Base-by-base conservation (phyloP, 2,329 filamentous ascomycete genomes). In the Paecilomyces variotii region DNA sequence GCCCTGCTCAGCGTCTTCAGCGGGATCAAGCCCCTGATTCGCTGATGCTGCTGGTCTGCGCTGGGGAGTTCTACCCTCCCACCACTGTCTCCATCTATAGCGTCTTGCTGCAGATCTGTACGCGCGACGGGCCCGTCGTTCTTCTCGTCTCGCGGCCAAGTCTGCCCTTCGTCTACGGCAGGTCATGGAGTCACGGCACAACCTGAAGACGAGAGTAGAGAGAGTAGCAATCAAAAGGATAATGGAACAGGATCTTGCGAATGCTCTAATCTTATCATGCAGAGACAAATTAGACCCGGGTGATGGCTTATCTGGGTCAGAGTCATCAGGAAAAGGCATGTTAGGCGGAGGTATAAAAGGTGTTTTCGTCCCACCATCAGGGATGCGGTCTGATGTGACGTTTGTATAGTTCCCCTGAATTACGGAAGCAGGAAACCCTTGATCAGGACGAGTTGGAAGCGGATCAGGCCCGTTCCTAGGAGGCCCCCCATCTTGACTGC, bases 81-180 rank as follows among this genome's bases (percentile, higher is more conserved):
- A 83, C 74, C 79, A 82, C 56, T 78, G 75, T 34, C 75, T 73
- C 74, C 80, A 78, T 49, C 77, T 74, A 53, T 82, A 79, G 30
- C 78, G 72, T 25, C 80, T 76, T 24, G 82, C 82, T 30, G 82
- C 81, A 32, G 78, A 75, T 51, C 77, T 78, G 63, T 85, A 85
- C 6, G 79, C 75, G 11, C 78, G 74, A 10, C 74, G 79, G 28
- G 78, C 80, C 30, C 76, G 73, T 55, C 82, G 76, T 68, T 85
- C 82, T 71, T 85, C 82, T 12, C 76, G 76, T 51, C 78, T 73
- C 14, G 82, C 80, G 7, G 80, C 76, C 27, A 81, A 75, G 59
- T 84, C 82, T 11, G 78, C 79, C 59, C 79, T 77, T 30, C 75
- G 77, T 63, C 78, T 76, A 60, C 77, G 83, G 61, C 78, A 78